Conservation (phyloP, 1,284 basidiomycete species). For the Ceratobasidium theobromae region DNA sequence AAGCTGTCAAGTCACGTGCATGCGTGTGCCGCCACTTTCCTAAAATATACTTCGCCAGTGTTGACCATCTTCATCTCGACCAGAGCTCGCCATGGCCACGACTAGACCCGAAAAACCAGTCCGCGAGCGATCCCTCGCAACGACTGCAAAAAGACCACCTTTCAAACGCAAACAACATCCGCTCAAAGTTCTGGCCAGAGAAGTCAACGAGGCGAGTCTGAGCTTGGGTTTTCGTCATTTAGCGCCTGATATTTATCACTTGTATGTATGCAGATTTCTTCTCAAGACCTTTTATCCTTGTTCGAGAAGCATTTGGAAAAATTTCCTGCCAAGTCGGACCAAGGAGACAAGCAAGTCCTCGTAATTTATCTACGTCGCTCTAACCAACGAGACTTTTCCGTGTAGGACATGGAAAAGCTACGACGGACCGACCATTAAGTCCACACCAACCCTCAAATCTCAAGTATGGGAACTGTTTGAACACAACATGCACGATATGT, state of each 20-base stretch:
- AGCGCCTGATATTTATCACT: neutral
- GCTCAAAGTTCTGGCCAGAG: neutral
- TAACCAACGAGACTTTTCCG: no score
- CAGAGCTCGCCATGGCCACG: no score
- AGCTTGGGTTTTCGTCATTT: no score
- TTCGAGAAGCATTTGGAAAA: neutral
- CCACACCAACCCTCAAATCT: neutral
- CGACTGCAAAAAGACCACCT: no score
- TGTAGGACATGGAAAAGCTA: conserved; percentile 11
- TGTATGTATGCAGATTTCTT: neutral
- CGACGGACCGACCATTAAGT: conserved; percentile 4
- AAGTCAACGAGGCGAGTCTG: conserved; percentile 7
- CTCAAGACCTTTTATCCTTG: neutral
- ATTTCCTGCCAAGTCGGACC: neutral
- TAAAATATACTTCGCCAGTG: no score
- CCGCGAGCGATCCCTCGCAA: neutral
- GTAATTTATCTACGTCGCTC: neutral
- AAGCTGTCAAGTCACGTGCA: neutral
- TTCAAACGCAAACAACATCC: neutral
- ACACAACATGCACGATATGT: conserved; percentile 25
- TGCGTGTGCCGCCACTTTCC: neutral
- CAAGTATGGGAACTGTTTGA: conserved; percentile 24
- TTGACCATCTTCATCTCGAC: no score
- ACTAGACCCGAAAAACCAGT: neutral
- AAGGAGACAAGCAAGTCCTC: neutral